Base-by-base conservation (phyloP, 768 basidiomycete species). In the Suillus variegatus region DNA sequence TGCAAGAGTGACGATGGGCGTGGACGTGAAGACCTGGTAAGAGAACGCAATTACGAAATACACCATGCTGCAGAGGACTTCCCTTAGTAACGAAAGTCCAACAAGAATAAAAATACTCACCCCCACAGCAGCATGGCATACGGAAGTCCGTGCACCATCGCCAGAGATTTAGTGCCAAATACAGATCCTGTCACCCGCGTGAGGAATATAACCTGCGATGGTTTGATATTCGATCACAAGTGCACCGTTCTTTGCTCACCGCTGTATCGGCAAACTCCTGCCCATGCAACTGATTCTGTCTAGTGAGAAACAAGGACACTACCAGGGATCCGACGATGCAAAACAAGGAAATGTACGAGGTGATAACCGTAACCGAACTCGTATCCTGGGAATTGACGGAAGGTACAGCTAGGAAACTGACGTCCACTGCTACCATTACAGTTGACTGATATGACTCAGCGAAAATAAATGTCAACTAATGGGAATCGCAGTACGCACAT, bases 401-500 rank as follows among this genome's bases (percentile, higher is more conserved):
- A 32, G 81, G 81, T 16, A 87, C 85, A 12, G 84, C 82, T 12
- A 88, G 71, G 67, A 86, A 85, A 0, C 81, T 81, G 2, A 88
- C 82, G 61, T 86, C 85, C 2, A 82, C 83, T n/a, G 81, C 81
- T 6, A 86, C 69, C 44, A 87, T 71, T 16, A 86, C 82, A 1
- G 82, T 83, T 2, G 78, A 79, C 84, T 86, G 20, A 43, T 22
- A 14, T 22, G 40, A 58, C 41, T 58, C 40, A 58, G 57, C 18
- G 40, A 25, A 58, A 41, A 58, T 58, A 41, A 18, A 16, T 12
- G 16, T 18, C 16, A 10, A 41, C 6, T 40, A 12, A 40, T 18
- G 6, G 10, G 40, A 41, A 22, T 54, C 60, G 47, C 69, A 22
- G 13, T 18, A 70, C 82, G 38, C 56, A 86, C 86, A 64, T 80